Percentiles rank a stretch among this genome's conserved stretches.
Conservation (phyloP, 192 early-diverging fungal species). For the Thamnidium elegans region DNA sequence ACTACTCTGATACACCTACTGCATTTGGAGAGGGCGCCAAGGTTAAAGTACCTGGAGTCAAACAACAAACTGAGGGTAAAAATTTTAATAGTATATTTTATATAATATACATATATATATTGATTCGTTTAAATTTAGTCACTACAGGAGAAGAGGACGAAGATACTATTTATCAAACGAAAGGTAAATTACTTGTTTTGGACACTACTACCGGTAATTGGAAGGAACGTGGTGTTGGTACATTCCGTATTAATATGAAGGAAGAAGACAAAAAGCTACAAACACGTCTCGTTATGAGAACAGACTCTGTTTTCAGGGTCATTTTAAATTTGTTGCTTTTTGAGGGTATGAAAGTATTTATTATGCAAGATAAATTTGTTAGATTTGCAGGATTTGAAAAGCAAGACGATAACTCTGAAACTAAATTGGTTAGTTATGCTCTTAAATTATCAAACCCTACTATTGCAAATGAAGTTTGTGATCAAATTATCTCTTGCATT, state of each 20-base stretch:
- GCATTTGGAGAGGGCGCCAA: conserved; percentile 31
- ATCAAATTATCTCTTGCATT: conserved; percentile 28
- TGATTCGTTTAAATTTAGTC: conserved; percentile 15
- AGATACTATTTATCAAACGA: conserved; percentile 30
- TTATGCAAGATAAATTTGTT: conserved; percentile 42
- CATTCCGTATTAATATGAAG: conserved; percentile 32
- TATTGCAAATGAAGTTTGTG: conserved; percentile 26
- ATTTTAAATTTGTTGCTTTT: conserved; percentile 43
- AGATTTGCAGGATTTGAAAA: conserved; percentile 36
- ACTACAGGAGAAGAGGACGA: conserved; percentile 46
- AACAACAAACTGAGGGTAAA: conserved; percentile 4
- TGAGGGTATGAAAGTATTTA: conserved; percentile 34
- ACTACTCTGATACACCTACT: neutral
- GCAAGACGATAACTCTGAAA: conserved; percentile 9
- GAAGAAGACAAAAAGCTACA: conserved; percentile 1
- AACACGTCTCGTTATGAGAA: conserved; percentile 40
- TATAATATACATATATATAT: neutral
- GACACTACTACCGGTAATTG: conserved; percentile 23
- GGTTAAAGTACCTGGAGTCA: conserved; percentile 32
- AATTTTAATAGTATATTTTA: too few species aligned
- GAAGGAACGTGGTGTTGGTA: conserved; percentile 45
- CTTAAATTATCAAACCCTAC: conserved; percentile 17
- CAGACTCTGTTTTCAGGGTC: conserved; percentile 40
- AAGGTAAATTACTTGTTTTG: conserved; percentile 39
- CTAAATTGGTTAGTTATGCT: conserved; percentile 28